phyloP scores from a whole-genome alignment of 2,329 filamentous ascomycete species.

The Cladosporium oxysporum region DNA sequence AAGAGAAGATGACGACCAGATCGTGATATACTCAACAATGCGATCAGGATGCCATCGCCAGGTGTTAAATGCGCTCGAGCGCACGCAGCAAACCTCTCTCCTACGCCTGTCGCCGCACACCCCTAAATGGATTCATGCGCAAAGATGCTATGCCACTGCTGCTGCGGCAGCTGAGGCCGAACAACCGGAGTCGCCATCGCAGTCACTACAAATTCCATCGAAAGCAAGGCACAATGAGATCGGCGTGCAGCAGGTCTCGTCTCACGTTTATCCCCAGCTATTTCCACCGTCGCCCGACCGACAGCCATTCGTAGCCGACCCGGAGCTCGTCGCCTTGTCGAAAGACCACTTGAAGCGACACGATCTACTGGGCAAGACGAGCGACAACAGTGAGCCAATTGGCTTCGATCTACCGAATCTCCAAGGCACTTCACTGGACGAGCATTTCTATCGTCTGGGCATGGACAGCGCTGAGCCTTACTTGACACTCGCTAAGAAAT shows the following conservation, averaged over 20 bases:
- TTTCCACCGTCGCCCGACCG: conserved; percentile 62
- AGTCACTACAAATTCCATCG: conserved; percentile 42
- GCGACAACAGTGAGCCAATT: conserved; percentile 71
- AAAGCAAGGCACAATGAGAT: conserved; percentile 84
- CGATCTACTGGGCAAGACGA: conserved; percentile 87
- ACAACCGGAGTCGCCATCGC: conserved; percentile 22
- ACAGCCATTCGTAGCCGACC: conserved; percentile 65
- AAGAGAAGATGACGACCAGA: conserved; percentile 1
- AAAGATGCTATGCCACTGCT: conserved; percentile 30
- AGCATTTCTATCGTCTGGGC: conserved; percentile 90
- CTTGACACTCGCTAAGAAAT: conserved; percentile 71
- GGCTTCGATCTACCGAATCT: conserved; percentile 82
- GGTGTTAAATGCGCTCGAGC: conserved; percentile 33
- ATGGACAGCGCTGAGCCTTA: conserved; percentile 86
- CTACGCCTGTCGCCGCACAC: conserved; percentile 35
- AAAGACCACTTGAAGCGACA: conserved; percentile 81
- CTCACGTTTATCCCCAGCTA: conserved; percentile 77
- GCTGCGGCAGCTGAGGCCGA: conserved; percentile 19
- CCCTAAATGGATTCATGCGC: conserved; percentile 32
- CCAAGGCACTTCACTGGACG: conserved; percentile 79
- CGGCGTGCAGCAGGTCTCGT: conserved; percentile 89
- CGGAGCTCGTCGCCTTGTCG: conserved; percentile 76
- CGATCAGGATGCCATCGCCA: conserved; percentile 37
- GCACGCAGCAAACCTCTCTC: conserved; percentile 40
- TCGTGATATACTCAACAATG: conserved; percentile 26